Base-by-base conservation (phyloP, 108 stramenopile genomes). In the Cyclostephanos tholiformis region DNA sequence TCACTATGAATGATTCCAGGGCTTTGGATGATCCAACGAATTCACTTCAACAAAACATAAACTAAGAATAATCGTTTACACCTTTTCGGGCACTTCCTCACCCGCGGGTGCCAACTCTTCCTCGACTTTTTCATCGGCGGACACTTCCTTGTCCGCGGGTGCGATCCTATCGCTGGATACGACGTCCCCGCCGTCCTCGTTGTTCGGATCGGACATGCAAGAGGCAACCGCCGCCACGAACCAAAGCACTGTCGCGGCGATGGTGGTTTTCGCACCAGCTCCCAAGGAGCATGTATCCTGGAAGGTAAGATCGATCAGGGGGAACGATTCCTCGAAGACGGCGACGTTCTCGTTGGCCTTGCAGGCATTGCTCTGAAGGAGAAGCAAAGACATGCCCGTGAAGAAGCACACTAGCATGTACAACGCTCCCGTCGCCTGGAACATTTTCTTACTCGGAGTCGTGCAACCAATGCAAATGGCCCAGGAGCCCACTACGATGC, bases 331-430 rank as follows among this genome's bases (percentile, higher is more conserved):
- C 30, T 67, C 57, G 51, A 63, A 50, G 1, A 13, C 12, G 39
- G 22, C 29, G 16, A 69, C 51, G 25, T 73, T 35, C 10, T 10
- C 59, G 35, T 78, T 85, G 63, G 65, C 65, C 30, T 53, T 19
- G 51, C 84, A 85, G 23, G 81, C 84, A 30, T 82, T 82, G 44
- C 81, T 85, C 12, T 69, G 41, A 46, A 85, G 55, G 30, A 85
- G 62, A 0, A 85, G 67, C 26, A 85, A 72, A 2, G 81, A 55
- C 35, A 85, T 51, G 13, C 81, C 84, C 32, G 82, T 77, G 64
- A 76, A 85, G 55, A 85, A 59, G 56, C 72, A 69, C 29, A 72
- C 69, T 6, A 77, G 27, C 48, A 79, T 65, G 56, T 69, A 65
- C 17, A 67, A 29, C 65, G 65, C 35, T 23, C 65, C 77, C 10